Conservation (phyloP, 805 yeast species). For the Yueomyces sp. region DNA sequence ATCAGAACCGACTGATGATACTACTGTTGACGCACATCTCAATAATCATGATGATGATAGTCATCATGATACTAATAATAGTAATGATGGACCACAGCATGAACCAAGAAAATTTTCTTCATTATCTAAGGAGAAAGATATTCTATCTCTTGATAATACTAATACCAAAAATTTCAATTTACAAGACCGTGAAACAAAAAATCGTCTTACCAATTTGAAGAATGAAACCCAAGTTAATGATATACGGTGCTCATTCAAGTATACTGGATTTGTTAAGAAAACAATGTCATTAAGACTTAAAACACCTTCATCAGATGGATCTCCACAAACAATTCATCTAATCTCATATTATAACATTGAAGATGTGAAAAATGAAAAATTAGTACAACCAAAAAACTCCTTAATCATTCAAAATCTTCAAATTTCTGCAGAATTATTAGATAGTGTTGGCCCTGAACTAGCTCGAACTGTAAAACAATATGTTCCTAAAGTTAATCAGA, state of each 20-base stretch:
- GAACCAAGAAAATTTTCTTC: neutral
- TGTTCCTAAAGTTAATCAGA: too few species aligned
- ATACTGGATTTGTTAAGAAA: constrained; percentile 63
- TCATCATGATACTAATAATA: neutral
- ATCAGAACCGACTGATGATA: neutral
- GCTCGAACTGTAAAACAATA: too few species aligned
- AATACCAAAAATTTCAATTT: neutral
- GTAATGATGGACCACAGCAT: neutral
- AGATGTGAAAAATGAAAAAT: constrained; percentile 49
- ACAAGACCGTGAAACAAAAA: constrained; percentile 1
- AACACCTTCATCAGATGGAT: constrained; percentile 2
- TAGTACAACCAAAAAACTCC: neutral
- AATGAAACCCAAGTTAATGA: neutral
- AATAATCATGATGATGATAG: neutral
- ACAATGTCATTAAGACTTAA: constrained; percentile 56
- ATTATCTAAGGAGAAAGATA: constrained; percentile 1
- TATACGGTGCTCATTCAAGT: constrained; percentile 5
- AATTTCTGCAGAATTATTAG: neutral
- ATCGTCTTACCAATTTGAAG: neutral
- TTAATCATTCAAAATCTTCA: neutral
- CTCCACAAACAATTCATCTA: constrained; percentile 33
- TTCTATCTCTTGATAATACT: neutral
- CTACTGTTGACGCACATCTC: neutral
- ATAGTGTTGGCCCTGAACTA: neutral
- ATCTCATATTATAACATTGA: constrained; percentile 67